These are phyloP conservation scores for Ophiostoma ulmi DNA, from an alignment of 2,329 filamentous ascomycete genomes.

Conservation along the genomic window DNA sequence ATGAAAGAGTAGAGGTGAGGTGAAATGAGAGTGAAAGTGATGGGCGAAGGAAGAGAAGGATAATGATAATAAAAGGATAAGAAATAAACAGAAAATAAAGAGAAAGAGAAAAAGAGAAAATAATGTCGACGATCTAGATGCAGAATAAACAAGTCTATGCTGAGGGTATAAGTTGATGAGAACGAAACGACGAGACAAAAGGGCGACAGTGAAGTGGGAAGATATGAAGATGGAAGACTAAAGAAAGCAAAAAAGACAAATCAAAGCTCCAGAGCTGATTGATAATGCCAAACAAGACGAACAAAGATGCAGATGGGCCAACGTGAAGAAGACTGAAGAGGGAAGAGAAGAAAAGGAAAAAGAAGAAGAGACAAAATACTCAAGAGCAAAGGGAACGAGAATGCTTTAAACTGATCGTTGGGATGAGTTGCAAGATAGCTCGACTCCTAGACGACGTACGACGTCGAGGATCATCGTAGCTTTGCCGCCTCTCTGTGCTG, in stretches of 20 bases:
- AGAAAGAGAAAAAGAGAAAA: neutral
- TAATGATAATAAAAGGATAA: conserved; percentile 2
- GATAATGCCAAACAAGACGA: conserved; percentile 18
- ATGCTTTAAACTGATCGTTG: conserved; percentile 11
- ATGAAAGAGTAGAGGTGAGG: neutral
- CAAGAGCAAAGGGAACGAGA: neutral
- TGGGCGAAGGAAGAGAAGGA: neutral
- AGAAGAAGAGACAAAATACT: neutral
- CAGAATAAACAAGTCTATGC: neutral
- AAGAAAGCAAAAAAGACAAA: conserved; percentile 15
- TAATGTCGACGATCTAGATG: neutral
- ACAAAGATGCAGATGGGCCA: conserved; percentile 23
- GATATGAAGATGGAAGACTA: neutral
- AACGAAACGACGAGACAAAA: neutral
- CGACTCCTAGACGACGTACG: neutral
- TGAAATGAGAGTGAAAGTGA: neutral
- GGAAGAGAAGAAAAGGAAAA: neutral
- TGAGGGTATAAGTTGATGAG: neutral
- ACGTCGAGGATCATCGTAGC: conserved; percentile 8
- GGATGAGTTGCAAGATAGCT: conserved; percentile 8
- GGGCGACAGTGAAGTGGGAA: no score
- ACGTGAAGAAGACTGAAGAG: conserved; percentile 26
- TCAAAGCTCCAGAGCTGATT: conserved; percentile 27
- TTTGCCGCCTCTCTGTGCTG: conserved; percentile 1
- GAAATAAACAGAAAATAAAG: neutral